Evolutionary conservation across 495 filamentous ascomycete genomes (phyloP).

Genomic region (Rhypophila decipiens): DNA sequence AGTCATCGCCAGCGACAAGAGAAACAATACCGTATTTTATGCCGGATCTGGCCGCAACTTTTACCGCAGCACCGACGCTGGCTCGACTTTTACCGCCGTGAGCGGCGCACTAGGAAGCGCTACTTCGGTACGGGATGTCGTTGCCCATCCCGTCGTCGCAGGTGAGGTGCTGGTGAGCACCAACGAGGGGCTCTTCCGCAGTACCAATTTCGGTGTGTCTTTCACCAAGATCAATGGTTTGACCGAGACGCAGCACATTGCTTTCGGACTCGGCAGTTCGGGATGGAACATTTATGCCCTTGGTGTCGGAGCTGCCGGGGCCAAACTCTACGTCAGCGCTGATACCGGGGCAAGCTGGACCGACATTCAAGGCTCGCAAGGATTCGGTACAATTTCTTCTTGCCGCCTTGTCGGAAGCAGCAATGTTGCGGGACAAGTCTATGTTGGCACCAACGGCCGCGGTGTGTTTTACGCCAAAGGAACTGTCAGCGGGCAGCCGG

Average conservation of each 20-base stretch:
- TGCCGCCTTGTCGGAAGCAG: conserved; percentile 43
- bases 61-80: conserved; percentile 42
- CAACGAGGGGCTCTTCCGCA: conserved; percentile 47
- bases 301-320: conserved; percentile 35
- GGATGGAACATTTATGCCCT: conserved; percentile 46
- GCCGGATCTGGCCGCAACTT: conserved; percentile 38
- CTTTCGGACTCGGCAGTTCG: conserved; percentile 34
- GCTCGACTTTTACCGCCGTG: conserved; percentile 34
- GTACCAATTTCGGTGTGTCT: conserved; percentile 40
- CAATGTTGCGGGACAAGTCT: conserved; percentile 46
- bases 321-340: conserved; percentile 44
- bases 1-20: conserved; percentile 48
- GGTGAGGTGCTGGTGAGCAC: conserved; percentile 51
- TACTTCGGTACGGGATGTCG: conserved; percentile 40
- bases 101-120: conserved; percentile 28
- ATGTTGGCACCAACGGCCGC: conserved; percentile 53
- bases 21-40: conserved; percentile 47
- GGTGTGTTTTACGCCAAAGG: conserved; percentile 48
- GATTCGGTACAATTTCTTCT: conserved; percentile 43
- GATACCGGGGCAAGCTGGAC: conserved; percentile 45
- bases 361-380: conserved; percentile 47
- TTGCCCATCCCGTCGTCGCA: conserved; percentile 39
- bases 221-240: conserved; percentile 35
- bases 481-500: conserved; percentile 6
- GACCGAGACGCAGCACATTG: conserved; percentile 39